Evolutionary conservation across 345 rosid species (phyloP), one percentile per base, ranked within the genome.

Genomic region (Eucalyptus victrix): DNA sequence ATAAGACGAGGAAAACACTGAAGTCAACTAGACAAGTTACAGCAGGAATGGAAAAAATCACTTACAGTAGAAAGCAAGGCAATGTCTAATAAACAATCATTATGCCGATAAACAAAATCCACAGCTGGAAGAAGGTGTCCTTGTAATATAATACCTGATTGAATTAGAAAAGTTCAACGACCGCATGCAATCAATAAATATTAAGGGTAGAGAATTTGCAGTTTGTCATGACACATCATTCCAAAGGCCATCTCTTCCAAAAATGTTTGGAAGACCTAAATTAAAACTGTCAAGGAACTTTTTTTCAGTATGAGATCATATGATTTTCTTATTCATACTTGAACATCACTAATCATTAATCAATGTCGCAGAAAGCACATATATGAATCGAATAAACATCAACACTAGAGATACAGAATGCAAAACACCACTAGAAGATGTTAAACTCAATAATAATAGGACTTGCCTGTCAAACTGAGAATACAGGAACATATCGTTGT

Each of bases 11-110:
- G 58, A 62, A 69, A 34, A 69, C 28, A n/a, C 54, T 72, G 5
- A 30, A 50, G 53, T 80, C 11, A 80, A 49, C 34, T 15, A 49
- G 18, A 67, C 44, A 4, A 7, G 5, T n/a, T 54, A 60, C 40
- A 21, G 72, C 12, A 28, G 13, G 47, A 69, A 88, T 15, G 72
- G 28, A 51, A 44, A 49, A 69, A 89, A 80, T 65, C 51, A 91
- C 97, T 95, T 93, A 96, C 99, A 13, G 97, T 94, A 47, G 99
- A 96, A 89, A 97, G 98, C 91, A 97, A 90, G 65, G 87, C 95
- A 45, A 97, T 91, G 92, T 94, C 97, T 44, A 94, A 87, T 80
- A 97, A 91, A 89, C 99, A 96, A 91, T 97, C 98, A n/a, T 87
- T 91, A 91, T 97, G 97, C 51, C 90, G 96, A 91, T 91, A 91